Percentiles rank a stretch among this genome's conserved stretches.
phyloP scores from a whole-genome alignment of 2,329 filamentous ascomycete species.

The Cladophialophora immunda region DNA sequence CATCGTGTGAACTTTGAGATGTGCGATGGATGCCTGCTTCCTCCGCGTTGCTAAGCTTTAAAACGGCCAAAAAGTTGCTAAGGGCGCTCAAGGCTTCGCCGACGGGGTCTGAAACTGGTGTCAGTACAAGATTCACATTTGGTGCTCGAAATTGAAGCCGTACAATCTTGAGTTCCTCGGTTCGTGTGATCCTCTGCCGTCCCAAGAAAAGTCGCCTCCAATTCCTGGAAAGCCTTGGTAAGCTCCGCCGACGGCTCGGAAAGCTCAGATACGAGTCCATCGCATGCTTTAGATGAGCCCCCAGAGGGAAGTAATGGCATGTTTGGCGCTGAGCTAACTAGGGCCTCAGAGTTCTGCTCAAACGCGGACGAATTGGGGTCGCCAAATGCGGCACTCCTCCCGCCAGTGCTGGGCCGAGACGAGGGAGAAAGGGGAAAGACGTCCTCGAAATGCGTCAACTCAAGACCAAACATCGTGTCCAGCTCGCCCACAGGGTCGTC shows the following conservation, averaged over 20 bases:
- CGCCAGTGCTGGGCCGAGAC: background rate
- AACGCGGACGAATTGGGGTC: background rate
- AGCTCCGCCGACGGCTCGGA: background rate
- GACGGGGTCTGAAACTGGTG: background rate
- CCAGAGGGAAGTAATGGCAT: background rate
- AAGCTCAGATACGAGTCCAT: background rate
- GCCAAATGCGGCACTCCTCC: background rate
- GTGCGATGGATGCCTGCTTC: background rate
- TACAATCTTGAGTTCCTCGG: background rate
- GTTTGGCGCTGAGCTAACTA: background rate
- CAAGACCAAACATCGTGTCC: constrained; percentile 18
- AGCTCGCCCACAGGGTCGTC: constrained; percentile 14
- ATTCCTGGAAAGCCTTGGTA: constrained; percentile 1
- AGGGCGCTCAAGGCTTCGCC: background rate
- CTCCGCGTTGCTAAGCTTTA: background rate
- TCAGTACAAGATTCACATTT: background rate
- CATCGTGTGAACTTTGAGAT: background rate
- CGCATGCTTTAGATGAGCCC: background rate
- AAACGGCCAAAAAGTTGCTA: background rate
- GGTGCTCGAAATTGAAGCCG: background rate
- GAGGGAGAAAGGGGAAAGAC: constrained; percentile 8
- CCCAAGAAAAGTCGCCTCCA: background rate
- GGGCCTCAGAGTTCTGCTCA: background rate
- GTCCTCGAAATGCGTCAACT: constrained; percentile 4
- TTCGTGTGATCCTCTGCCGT: background rate